Evolutionary conservation across 2,329 filamentous ascomycete genomes (phyloP), one percentile per base, ranked within the genome.

Genomic region (Phialophora macrospora): DNA sequence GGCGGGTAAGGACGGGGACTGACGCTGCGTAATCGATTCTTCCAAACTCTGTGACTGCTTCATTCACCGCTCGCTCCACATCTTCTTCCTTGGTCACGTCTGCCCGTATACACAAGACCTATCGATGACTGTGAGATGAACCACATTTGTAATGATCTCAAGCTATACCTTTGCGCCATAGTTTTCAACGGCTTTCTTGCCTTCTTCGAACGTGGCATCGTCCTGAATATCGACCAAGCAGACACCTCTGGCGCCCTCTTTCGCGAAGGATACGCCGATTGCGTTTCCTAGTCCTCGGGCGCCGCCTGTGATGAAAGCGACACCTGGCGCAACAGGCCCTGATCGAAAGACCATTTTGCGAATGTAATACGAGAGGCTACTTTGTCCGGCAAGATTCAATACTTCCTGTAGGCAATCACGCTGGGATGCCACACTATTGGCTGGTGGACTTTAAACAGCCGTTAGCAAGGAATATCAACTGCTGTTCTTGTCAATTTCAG

Each of bases 11-110:
- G 32, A 44, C n/a, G 34, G n/a, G 38, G 20, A 64, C 65, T 64
- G 20, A 68, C 87, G 97, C 97, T 74, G 96, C 91, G 75, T 97
- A 83, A 77, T 97, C 93, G 1, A 94, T 80, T 54, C 93, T 57
- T 9, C 68, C 68, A 26, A 70, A 70, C 34, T 70, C 66, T 9
- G 63, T 60, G n/a, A 70, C 67, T 4, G 62, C 63, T 60, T 67
- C 51, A 12, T 55, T 60, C 20, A 70, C 58, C 1, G 68, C 68
- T 17, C 60, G 54, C 41, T 69, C 65, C 12, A 69, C 62, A 12
- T 71, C 69, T 6, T 44, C 60, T 58, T 68, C 68, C 28, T 60
- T 61, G 34, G 68, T 67, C 17, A 70, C 68, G 49, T 71, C 65
- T n/a, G 65, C 67, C 6, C 64, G 69, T 46, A 69, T 68, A n/a